phyloP scores from a whole-genome alignment of 2,329 filamentous ascomycete species.

The Trichoderma koningiopsis region DNA sequence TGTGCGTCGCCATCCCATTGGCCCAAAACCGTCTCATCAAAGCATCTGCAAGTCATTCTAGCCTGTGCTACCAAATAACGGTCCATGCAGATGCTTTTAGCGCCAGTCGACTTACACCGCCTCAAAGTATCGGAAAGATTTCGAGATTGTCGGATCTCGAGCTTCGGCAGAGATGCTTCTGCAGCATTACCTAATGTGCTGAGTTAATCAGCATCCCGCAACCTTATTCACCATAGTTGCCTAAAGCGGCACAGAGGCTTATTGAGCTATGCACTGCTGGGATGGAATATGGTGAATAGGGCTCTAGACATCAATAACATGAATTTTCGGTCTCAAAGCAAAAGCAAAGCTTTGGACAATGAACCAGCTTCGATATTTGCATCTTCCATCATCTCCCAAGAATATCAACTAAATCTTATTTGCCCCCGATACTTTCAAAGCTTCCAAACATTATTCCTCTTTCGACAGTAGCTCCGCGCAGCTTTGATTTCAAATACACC shows the following conservation, averaged over 20 bases:
- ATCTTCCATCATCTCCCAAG: neutral
- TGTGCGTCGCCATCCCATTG: slow-evolving; percentile 14
- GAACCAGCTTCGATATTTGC: neutral
- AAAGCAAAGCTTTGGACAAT: neutral
- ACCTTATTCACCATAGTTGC: neutral
- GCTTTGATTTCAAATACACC: slow-evolving; percentile 14
- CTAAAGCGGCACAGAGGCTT: neutral
- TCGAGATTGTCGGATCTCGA: neutral
- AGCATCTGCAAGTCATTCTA: slow-evolving; percentile 4
- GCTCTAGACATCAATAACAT: neutral
- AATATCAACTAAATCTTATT: neutral
- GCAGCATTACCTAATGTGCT: neutral
- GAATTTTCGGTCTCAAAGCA: neutral
- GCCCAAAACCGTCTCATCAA: neutral
- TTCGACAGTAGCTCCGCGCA: neutral
- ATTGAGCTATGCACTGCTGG: neutral
- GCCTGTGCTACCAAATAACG: neutral
- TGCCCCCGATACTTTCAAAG: neutral
- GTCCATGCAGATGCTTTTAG: neutral
- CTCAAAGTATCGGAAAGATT: neutral
- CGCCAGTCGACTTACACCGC: neutral
- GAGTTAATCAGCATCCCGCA: neutral
- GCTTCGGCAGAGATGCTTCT: neutral
- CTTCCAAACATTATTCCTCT: neutral
- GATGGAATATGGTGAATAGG: neutral